These are phyloP conservation scores for Cyberlindnera saturnus DNA, from an alignment of 805 yeast genomes.

Conservation along the genomic window DNA sequence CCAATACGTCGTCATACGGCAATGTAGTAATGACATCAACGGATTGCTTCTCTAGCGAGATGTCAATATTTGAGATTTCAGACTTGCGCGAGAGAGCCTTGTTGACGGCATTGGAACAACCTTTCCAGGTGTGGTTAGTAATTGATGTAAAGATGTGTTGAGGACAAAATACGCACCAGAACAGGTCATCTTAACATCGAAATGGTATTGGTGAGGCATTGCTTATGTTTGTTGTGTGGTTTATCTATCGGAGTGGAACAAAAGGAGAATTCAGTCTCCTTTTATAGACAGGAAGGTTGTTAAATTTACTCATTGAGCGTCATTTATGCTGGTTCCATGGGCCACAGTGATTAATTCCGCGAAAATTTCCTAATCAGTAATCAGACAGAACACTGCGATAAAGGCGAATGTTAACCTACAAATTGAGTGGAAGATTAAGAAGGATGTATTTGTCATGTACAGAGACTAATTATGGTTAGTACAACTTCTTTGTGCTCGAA, in stretches of 20 bases:
- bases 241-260: no score
- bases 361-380: no score
- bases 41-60: constrained; percentile 73
- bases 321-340: background rate
- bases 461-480: no score
- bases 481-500: no score
- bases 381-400: no score
- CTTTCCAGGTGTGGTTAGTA: constrained; percentile 21
- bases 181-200: constrained; percentile 81
- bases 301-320: background rate
- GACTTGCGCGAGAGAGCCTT: constrained; percentile 64
- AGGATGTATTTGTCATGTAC: no score
- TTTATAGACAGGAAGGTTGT: no score
- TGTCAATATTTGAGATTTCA: constrained; percentile 69
- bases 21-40: constrained; percentile 70
- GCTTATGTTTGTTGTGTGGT: background rate
- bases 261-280: no score
- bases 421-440: no score
- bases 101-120: constrained; percentile 84
- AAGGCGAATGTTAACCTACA: no score
- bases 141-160: background rate
- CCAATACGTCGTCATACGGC: constrained; percentile 72
- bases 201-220: constrained; percentile 57
- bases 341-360: background rate
- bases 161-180: constrained; percentile 36